Base-by-base conservation (phyloP, 2,329 filamentous ascomycete genomes). In the Pezizomycotina sp. region DNA sequence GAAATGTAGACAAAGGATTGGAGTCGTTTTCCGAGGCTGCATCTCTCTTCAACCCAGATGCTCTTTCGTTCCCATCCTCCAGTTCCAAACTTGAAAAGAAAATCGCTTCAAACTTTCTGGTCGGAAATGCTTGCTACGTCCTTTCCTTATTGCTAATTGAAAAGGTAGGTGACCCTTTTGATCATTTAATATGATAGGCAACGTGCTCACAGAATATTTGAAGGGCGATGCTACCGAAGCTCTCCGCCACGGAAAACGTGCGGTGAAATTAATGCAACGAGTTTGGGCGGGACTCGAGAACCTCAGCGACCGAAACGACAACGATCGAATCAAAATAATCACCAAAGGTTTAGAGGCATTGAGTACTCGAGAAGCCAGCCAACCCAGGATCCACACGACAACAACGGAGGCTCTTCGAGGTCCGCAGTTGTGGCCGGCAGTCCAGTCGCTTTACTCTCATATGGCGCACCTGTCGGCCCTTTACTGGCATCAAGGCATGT, bases 401-500 rank as follows among this genome's bases (percentile, higher is more conserved):
- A 57, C 58, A 2, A 59, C 58, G 28, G 61, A 62, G 16, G 56
- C 59, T 2, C 52, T 60, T 15, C 64, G 65, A 36, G 73, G 73
- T 33, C 72, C 81, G 1, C 66, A 69, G 2, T 83, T 86, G 50
- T 95, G 86, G 86, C 64, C 68, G 4, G 62, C 92, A 13, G 73
- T 89, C 5, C 69, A 71, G 18, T 72, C 76, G 1, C 65, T 93
- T 13, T 74, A 83, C 49, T 67, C 70, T 19, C 71, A 74, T 37
- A 62, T 92, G 9, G 58, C 74, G 42, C 74, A 83, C 39, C 67
- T 92, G 3, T 82, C 82, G 0, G 67, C 68, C 3, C 62, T 92
- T 1, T 92, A 84, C 49, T 72, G 77, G 1, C 77, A 92, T 47
- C 69, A 89, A 45, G 89, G 89, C 18, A 69, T 92, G 58, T 81